Evolutionary conservation across 2,329 filamentous ascomycete genomes (phyloP), one percentile per base, ranked within the genome.

Genomic region (Aspergillus clavatus): DNA sequence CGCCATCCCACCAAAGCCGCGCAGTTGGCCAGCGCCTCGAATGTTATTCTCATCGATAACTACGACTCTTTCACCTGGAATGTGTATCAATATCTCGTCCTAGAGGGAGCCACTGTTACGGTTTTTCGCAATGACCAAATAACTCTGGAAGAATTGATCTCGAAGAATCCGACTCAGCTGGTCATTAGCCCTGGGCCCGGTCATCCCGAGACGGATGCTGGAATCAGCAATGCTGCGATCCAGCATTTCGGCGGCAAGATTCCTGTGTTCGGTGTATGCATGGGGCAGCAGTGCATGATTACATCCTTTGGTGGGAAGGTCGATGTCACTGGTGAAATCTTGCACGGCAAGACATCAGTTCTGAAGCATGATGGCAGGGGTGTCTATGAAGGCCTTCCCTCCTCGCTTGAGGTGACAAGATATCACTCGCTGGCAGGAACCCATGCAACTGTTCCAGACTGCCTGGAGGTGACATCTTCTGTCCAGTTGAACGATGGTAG

Each of bases 21-120:
- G 42, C 82, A 83, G 27, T 76, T 96, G 42, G 68, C 84, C 19
- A 89, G 83, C 40, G 93, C 93, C 21, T 87, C 86, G 46, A 97
- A 97, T 69, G 79, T 98, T 47, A 80, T 98, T 52, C 78, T 98
- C 53, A 96, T 98, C 61, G 93, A 98, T 76, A 98, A 98, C 72
- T 98, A 97, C 70, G 93, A 98, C 70, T 97, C 93, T 3, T 98
- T 98, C 69, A 96, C 91, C 47, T 98, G 90, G 89, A 98, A 98
- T 64, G 89, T 98, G 47, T 98, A 97, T 69, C 94, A 98, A 69
- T 98, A 98, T 62, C 82, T 98, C 1, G 86, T 91, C 5, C 82
- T 98, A n/a, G 93, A 97, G 67, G 93, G 93, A 24, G 93, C 94
- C 22, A 86, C 76, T 1, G 93, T 96, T 40, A 87, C 84, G 3